A percentile compares a stretch with the other conserved stretches of the same genome.
These are phyloP conservation scores for Candida dubliniensis DNA, from an alignment of 1,139 yeast species.

Conservation along the genomic window DNA sequence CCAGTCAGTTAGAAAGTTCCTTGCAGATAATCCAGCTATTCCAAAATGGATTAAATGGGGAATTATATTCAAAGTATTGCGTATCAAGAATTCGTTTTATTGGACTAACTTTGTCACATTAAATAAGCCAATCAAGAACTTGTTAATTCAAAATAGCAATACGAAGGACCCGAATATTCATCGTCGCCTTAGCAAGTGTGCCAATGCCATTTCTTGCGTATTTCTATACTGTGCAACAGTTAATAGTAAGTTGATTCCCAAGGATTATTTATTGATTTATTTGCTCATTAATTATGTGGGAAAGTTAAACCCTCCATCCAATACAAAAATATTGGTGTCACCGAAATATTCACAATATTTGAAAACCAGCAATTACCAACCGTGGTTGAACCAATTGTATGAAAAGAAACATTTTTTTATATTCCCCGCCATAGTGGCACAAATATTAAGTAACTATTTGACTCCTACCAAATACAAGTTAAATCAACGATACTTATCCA, in stretches of 20 bases:
- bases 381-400: conserved; percentile 24
- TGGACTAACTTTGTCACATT: conserved; percentile 37
- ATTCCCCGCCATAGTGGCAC: conserved; percentile 41
- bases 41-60: conserved; percentile 35
- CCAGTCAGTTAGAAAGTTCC: neutral
- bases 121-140: conserved; percentile 30
- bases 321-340: conserved; percentile 28
- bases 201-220: conserved; percentile 30
- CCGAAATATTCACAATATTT: conserved; percentile 29
- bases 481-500: conserved; percentile 39
- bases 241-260: conserved; percentile 31
- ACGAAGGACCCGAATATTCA: conserved; percentile 1
- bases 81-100: conserved; percentile 27
- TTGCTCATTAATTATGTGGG: conserved; percentile 36
- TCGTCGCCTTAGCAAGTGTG: conserved; percentile 16
- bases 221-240: conserved; percentile 34
- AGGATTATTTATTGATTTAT: conserved; percentile 41
- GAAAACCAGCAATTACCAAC: conserved; percentile 26
- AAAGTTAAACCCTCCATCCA: conserved; percentile 37
- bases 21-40: neutral
- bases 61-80: conserved; percentile 23
- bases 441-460: conserved; percentile 42
- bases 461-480: conserved; percentile 41
- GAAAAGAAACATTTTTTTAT: conserved; percentile 34
- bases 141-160: conserved; percentile 4